phyloP scores from a whole-genome alignment of 1,284 basidiomycete species.

The Malassezia japonica region DNA sequence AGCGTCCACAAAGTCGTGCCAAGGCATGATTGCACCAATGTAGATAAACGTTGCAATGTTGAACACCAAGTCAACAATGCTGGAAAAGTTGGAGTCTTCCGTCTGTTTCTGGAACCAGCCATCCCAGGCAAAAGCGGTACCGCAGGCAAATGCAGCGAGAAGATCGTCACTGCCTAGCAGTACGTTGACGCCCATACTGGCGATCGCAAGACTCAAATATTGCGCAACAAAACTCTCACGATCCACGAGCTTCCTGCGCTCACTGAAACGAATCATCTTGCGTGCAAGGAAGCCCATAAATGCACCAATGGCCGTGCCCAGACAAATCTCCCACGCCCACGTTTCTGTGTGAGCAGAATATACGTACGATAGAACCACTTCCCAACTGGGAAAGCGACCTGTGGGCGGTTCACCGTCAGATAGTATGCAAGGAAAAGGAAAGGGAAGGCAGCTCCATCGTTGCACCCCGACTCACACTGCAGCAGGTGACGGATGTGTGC shows the following conservation, averaged over 20 bases:
- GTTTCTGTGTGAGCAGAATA: not conserved
- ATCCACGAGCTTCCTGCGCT: conserved; percentile 80
- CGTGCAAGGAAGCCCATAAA: conserved; percentile 72
- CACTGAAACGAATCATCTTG: conserved; percentile 89
- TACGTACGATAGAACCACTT: conserved; percentile 44
- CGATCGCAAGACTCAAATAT: conserved; percentile 71
- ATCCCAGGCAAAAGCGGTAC: conserved; percentile 95
- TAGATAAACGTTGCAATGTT: conserved; percentile 47
- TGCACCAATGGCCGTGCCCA: conserved; percentile 71
- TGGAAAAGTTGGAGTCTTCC: conserved; percentile 72
- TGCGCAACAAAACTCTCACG: conserved; percentile 85
- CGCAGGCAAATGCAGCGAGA: conserved; percentile 76
- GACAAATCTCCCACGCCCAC: conserved; percentile 64
- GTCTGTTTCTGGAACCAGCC: conserved; percentile 84
- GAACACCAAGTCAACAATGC: conserved; percentile 76
- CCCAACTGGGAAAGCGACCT: conserved; percentile 56
- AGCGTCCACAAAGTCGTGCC: conserved; percentile 36
- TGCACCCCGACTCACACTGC: conserved; percentile 83
- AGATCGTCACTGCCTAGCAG: conserved; percentile 45
- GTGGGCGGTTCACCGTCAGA: conserved; percentile 63
- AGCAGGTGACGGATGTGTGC: conserved; percentile 85
- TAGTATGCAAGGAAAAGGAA: conserved; percentile 90
- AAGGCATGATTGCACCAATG: conserved; percentile 48
- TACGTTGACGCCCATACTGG: conserved; percentile 59
- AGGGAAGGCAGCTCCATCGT: conserved; percentile 68